A percentile compares a stretch with the other conserved stretches of the same genome.
phyloP scores from a whole-genome alignment of 805 yeast species.

The Yarrowia keelungensis region DNA sequence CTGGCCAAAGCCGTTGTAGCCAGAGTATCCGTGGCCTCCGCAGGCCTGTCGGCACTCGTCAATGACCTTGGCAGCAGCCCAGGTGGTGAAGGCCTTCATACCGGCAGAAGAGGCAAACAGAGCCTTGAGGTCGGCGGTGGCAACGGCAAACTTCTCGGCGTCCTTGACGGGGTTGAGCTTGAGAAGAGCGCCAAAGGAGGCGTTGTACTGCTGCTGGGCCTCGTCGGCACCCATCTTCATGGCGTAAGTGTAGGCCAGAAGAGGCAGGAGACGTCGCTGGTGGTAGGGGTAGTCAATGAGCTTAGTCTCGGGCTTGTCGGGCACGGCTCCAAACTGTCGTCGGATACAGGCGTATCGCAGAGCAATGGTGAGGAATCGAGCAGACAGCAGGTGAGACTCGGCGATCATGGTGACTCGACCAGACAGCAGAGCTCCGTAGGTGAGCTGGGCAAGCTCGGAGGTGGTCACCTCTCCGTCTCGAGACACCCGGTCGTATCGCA shows the following conservation, averaged over 20 bases:
- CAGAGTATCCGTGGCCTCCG: constrained; percentile 96
- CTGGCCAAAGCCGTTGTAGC: constrained; percentile 88
- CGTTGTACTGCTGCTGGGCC: constrained; percentile 60
- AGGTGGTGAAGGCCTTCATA: constrained; percentile 85
- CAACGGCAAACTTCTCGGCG: constrained; percentile 55
- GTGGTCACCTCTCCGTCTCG: constrained; percentile 72
- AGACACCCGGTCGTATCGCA: constrained; percentile 75
- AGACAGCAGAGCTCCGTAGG: constrained; percentile 84
- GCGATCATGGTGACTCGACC: constrained; percentile 91
- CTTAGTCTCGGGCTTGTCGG: constrained; percentile 65
- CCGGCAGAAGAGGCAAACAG: constrained; percentile 86
- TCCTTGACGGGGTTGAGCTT: constrained; percentile 56
- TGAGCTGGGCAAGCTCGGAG: constrained; percentile 86
- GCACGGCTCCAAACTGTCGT: constrained; percentile 72
- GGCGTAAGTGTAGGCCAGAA: constrained; percentile 77
- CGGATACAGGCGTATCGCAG: constrained; percentile 88
- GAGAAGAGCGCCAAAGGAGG: constrained; percentile 53
- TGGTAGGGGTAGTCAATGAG: constrained; percentile 87
- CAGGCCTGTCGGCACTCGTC: constrained; percentile 93
- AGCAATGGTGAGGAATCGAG: constrained; percentile 83
- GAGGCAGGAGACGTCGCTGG: constrained; percentile 85
- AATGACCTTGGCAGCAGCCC: constrained; percentile 80
- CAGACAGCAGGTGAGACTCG: constrained; percentile 82
- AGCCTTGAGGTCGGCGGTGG: constrained; percentile 69
- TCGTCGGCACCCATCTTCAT: constrained; percentile 74